These are phyloP conservation scores for Jasminum sambac DNA, from an alignment of 257 asterid genomes.

Conservation along the genomic window DNA sequence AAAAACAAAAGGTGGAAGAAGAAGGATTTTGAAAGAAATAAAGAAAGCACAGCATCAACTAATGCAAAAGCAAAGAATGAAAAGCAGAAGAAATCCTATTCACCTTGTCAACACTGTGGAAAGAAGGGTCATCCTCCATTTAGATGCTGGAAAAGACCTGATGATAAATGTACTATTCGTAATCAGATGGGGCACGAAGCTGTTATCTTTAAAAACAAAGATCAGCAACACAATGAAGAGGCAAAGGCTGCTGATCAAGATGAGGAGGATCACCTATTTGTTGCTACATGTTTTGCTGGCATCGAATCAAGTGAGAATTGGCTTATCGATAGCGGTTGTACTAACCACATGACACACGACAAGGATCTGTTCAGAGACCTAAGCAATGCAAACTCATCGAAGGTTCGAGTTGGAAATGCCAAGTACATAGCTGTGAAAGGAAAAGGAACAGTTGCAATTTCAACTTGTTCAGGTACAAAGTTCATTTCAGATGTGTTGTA, in stretches of 20 bases:
- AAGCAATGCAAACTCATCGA: no score
- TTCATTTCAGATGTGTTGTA: conserved; percentile 6
- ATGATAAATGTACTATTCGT: no score
- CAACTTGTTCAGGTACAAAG: not conserved
- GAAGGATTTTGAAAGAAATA: no score
- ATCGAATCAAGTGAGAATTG: not conserved
- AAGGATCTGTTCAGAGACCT: no score
- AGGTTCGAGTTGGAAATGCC: conserved; percentile 6
- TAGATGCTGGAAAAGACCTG: no score
- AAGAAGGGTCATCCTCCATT: no score
- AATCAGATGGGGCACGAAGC: no score
- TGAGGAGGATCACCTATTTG: not conserved
- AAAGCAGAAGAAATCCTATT: not conserved
- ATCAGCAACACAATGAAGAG: not conserved
- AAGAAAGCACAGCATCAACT: no score
- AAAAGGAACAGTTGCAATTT: not conserved
- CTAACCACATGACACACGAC: conserved; percentile 5
- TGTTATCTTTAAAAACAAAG: not conserved
- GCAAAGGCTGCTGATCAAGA: not conserved
- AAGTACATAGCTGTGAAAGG: not conserved
- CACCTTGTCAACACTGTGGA: no score
- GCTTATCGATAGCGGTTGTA: not conserved
- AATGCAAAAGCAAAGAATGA: not conserved
- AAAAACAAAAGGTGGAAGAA: no score
- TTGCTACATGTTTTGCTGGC: not conserved